Evolutionary conservation across 352 stramenopile genomes (phyloP), one percentile per base, ranked within the genome.

Genomic region (Globisporangium cylindrosporum): DNA sequence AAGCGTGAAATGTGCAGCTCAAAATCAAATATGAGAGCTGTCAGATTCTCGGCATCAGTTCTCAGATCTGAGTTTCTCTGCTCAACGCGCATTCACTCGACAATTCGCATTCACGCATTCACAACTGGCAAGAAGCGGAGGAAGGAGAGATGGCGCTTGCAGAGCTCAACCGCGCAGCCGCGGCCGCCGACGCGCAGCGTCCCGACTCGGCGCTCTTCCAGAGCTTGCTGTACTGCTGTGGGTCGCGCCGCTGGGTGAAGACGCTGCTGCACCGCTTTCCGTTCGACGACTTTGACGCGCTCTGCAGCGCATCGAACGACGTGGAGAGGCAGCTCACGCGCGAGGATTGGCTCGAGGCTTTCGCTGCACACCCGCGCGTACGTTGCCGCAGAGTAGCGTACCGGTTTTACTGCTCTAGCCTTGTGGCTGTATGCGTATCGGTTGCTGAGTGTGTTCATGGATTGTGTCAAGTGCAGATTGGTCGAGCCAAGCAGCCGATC

Each of bases 291-390:
- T 74, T 82, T 1, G 76, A 73, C 20, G 75, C 68, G 24, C 71
- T 92, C 41, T 81, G 72, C n/a, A 64, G 66, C 36, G 79, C 73
- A 6, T 76, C 79, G 2, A 77, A 88, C 43, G 72, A 64, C 1
- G 81, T 73, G 4, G 82, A 91, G 65, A 43, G 46, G 27, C 24
- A 59, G 36, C 73, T 93, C 53, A 70, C 70, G 59, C 68, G 71
- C 15, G 72, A 79, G 4, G 84, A 93, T 66, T 91, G 82, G 84
- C 74, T 91, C 27, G 82, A 91, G 66, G 84, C 84, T 3, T 93
- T 93, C 67, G 76, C 73, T 10, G 81, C 84, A 0, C 84, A 93
- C 60, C 84, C 84, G 22, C 79, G 74, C 46, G 84, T 91, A 43
- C 10, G 78, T 69, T 62, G 29, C 27, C 14, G 48, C 6, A 6